Base-by-base conservation (phyloP, 2,329 filamentous ascomycete genomes). In the Hypomyces perniciosus region DNA sequence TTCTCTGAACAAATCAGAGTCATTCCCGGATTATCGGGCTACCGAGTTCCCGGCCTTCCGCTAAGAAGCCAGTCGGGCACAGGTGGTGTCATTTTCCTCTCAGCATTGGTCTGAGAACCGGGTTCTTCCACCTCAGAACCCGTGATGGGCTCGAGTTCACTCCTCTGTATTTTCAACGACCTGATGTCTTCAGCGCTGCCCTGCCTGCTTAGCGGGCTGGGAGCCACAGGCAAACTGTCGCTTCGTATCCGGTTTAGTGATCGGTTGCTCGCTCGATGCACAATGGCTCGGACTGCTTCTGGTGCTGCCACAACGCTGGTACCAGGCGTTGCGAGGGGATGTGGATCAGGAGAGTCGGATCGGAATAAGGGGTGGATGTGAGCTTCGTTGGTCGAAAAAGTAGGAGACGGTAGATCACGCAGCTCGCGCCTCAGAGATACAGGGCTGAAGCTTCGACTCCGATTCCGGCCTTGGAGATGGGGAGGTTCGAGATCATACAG, bases 351-450 rank as follows among this genome's bases (percentile, higher is more conserved):
- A 38, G 82, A 86, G 62, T 88, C 85, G 5, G 83, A 84, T 53
- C 87, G 78, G 71, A 91, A 90, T 3, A 91, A 75, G 7, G 87
- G 87, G 64, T 91, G 87, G 42, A 90, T 90, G 61, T 90, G 81
- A 4, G 82, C 75, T 64, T 90, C 85, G 59, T 75, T 71, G 56
- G 70, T 55, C 9, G 60, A 62, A 62, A 57, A 48, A 10, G 60
- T 57, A 28, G 53, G 43, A 20, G 49, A 53, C 6, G 55, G 51
- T 30, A 55, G 54, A 30, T 51, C 48, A 13, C 43, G 44, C 53
- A 71, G 66, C 20, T 65, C 65, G 6, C 62, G 60, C 31, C 60
- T 62, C 10, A 57, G 46, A 8, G 67, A 51, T 8, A 67, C 59
- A 5, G 78, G 74, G 58, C 76, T 80, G 61, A 72, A 77, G 61